Evolutionary conservation across 164 flowering plant species (phyloP).

Genomic region (Litsea cubeba): DNA sequence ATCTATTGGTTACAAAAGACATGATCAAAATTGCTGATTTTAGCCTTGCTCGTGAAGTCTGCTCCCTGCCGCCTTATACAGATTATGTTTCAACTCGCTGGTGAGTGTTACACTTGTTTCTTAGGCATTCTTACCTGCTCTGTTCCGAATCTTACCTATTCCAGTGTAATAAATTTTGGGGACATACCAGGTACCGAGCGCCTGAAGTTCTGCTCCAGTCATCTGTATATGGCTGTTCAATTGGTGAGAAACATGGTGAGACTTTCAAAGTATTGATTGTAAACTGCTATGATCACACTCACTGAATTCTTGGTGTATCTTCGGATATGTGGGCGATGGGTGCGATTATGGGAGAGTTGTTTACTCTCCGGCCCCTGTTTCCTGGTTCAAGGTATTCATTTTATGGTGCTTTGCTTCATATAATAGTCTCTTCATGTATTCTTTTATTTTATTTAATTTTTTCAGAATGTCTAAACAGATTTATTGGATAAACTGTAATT

Average conservation of each 20-base stretch:
- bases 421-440: too few species aligned
- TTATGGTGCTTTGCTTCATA: not conserved
- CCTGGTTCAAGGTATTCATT: slow-evolving; percentile 70
- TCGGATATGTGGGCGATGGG: slow-evolving; percentile 99
- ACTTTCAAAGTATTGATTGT: not conserved
- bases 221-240: slow-evolving; percentile 64
- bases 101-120: slow-evolving; percentile 25
- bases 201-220: slow-evolving; percentile 96
- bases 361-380: slow-evolving; percentile 85
- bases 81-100: slow-evolving; percentile 86
- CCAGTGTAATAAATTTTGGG: not conserved
- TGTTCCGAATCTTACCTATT: too few species aligned
- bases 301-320: not conserved
- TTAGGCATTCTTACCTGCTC: not conserved
- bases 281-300: not conserved
- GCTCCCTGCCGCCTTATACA: slow-evolving; percentile 79
- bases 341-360: slow-evolving; percentile 92
- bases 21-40: slow-evolving; percentile 88
- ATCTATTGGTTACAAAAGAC: slow-evolving; percentile 69
- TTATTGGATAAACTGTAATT: too few species aligned
- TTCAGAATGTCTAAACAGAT: too few species aligned
- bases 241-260: slow-evolving; percentile 46
- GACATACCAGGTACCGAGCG: slow-evolving; percentile 80
- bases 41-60: slow-evolving; percentile 94
- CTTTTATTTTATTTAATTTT: too few species aligned